These are phyloP conservation scores for Russula foetens DNA, from an alignment of 768 basidiomycete genomes.

Conservation along the genomic window DNA sequence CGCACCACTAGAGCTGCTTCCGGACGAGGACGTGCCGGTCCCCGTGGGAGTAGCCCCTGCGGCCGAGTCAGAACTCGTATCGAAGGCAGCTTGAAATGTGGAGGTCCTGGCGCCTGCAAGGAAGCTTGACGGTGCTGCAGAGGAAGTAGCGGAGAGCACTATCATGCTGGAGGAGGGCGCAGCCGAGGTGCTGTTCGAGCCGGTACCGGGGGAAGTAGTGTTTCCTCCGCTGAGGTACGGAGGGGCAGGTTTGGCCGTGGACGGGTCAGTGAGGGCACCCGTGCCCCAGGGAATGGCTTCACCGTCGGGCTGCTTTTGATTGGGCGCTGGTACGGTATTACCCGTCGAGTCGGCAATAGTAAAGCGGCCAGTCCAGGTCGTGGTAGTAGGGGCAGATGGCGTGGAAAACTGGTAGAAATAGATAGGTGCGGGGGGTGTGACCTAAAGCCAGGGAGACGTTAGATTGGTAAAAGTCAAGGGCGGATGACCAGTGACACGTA, in stretches of 20 bases:
- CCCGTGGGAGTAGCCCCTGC: not conserved
- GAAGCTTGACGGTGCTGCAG: not conserved
- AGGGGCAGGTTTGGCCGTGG: constrained; percentile 24
- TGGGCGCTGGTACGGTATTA: constrained; percentile 38
- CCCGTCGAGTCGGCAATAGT: constrained; percentile 51
- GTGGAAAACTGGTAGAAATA: constrained; percentile 78
- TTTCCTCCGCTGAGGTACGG: not conserved
- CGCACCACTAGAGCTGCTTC: not conserved
- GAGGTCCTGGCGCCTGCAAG: too few species aligned
- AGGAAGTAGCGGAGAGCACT: not conserved
- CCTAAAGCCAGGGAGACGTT: constrained; percentile 31
- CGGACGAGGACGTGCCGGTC: not conserved
- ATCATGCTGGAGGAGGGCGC: not conserved
- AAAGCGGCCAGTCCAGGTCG: constrained; percentile 68
- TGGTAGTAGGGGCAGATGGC: constrained; percentile 29
- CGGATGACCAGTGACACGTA: constrained; percentile 26
- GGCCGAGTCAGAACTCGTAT: not conserved
- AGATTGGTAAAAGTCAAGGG: not conserved
- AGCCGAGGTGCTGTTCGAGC: not conserved
- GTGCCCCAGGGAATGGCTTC: constrained; percentile 54
- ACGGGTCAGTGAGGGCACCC: constrained; percentile 44
- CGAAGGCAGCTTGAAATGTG: not conserved
- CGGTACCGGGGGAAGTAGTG: not conserved
- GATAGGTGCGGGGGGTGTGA: constrained; percentile 53
- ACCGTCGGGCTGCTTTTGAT: constrained; percentile 43